phyloP scores from a whole-genome alignment of 805 yeast species.

The Tetrapisispora pingtungensis region DNA sequence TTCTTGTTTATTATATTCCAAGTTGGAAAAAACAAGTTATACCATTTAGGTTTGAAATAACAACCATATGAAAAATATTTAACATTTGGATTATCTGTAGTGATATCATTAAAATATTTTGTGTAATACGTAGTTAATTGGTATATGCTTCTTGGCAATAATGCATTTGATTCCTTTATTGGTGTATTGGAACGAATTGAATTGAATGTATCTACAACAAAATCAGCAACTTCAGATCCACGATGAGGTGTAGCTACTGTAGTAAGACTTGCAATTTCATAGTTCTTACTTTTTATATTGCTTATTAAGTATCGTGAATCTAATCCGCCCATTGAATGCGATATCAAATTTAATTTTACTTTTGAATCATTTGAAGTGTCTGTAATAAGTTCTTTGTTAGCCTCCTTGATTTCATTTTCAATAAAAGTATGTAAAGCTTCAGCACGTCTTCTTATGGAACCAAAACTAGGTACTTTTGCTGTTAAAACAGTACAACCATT shows the following conservation, averaged over 20 bases:
- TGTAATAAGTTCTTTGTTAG: background rate
- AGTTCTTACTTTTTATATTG: slow-evolving; percentile 35
- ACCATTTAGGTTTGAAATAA: slow-evolving; percentile 49
- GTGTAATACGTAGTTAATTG: slow-evolving; percentile 55
- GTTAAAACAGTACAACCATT: slow-evolving; percentile 61
- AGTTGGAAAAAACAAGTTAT: slow-evolving; percentile 49
- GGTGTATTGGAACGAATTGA: slow-evolving; percentile 22
- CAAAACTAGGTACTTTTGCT: slow-evolving; percentile 77
- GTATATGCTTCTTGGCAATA: slow-evolving; percentile 38
- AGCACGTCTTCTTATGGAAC: slow-evolving; percentile 64
- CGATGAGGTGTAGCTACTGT: slow-evolving; percentile 84
- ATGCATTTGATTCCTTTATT: slow-evolving; percentile 1
- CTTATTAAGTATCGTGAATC: slow-evolving; percentile 73
- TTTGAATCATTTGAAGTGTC: background rate
- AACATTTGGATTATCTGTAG: slow-evolving; percentile 50
- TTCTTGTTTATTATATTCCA: slow-evolving; percentile 48
- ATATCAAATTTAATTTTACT: slow-evolving; percentile 59
- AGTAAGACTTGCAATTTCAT: slow-evolving; percentile 62
- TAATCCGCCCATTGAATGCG: slow-evolving; percentile 93
- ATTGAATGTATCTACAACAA: slow-evolving; percentile 33
- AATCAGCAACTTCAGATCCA: slow-evolving; percentile 79
- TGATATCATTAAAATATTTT: slow-evolving; percentile 41
- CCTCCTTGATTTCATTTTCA: slow-evolving; percentile 16
- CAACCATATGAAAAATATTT: slow-evolving; percentile 81
- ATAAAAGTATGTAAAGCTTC: slow-evolving; percentile 43